phyloP scores from a whole-genome alignment of 257 asterid species.

The Linderniella brevidens region DNA sequence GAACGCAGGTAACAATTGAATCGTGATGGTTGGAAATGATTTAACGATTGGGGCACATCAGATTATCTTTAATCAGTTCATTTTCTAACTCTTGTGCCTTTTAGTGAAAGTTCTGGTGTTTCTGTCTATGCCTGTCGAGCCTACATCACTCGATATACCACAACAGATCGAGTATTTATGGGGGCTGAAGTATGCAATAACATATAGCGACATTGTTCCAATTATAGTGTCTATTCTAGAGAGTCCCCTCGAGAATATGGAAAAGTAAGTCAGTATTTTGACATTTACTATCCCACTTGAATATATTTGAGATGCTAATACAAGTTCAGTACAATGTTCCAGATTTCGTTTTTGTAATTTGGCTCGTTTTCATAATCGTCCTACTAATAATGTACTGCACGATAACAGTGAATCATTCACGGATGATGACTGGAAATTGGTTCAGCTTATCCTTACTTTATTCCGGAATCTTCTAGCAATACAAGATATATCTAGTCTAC shows the following conservation, averaged over 20 bases:
- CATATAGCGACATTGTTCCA: slow-evolving; percentile 48
- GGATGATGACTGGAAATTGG: slow-evolving; percentile 95
- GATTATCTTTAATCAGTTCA: not conserved
- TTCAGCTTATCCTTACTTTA: slow-evolving; percentile 79
- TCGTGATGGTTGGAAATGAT: not conserved
- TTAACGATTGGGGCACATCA: not conserved
- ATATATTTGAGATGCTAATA: not conserved
- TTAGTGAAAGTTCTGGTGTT: slow-evolving; percentile 83
- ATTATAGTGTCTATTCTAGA: slow-evolving; percentile 72
- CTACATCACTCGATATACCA: slow-evolving; percentile 50
- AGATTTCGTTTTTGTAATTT: not conserved
- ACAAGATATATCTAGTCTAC: slow-evolving; percentile 75
- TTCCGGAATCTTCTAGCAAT: slow-evolving; percentile 77
- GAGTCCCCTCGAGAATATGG: slow-evolving; percentile 68
- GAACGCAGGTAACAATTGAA: slow-evolving; percentile 42
- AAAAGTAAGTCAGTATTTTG: slow-evolving; percentile 32
- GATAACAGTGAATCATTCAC: slow-evolving; percentile 60
- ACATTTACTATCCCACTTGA: not conserved
- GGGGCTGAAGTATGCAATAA: slow-evolving; percentile 59
- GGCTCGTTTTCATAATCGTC: not conserved
- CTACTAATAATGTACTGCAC: not conserved
- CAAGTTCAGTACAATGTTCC: slow-evolving; percentile 3
- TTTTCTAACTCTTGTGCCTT: not conserved
- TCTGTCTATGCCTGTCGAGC: slow-evolving; percentile 87
- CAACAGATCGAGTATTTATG: slow-evolving; percentile 87